phyloP scores from a whole-genome alignment of 805 yeast species.

The Yarrowia sp. region DNA sequence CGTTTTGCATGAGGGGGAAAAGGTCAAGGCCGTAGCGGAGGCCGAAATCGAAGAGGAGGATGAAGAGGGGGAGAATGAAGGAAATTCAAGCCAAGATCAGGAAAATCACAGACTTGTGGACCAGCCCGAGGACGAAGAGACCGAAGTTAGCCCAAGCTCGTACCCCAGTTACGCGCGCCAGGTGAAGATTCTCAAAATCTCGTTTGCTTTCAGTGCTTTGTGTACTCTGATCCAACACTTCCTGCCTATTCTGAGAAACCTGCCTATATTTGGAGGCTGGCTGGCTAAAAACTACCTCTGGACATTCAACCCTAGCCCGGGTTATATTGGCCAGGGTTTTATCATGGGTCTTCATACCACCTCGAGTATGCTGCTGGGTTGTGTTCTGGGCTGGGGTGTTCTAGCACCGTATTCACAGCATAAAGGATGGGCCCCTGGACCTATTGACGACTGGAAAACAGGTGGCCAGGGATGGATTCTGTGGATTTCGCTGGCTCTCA shows the following conservation, averaged over 20 bases:
- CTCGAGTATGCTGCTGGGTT: constrained; percentile 84
- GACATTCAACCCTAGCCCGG: constrained; percentile 95
- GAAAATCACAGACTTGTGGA: not conserved
- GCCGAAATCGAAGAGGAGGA: constrained; percentile 28
- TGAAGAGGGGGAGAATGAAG: constrained; percentile 19
- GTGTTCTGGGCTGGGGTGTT: constrained; percentile 86
- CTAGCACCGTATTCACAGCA: constrained; percentile 75
- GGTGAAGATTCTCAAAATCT: constrained; percentile 53
- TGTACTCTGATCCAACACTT: constrained; percentile 74
- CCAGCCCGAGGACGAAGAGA: not conserved
- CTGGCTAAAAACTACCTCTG: constrained; percentile 67
- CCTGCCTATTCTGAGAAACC: constrained; percentile 58
- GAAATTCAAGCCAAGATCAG: not conserved
- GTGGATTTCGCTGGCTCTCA: constrained; percentile 88
- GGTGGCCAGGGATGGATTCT: constrained; percentile 98
- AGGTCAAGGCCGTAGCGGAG: constrained; percentile 25
- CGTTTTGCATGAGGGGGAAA: constrained; percentile 55
- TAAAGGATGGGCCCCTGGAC: constrained; percentile 84
- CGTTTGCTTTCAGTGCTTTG: constrained; percentile 65
- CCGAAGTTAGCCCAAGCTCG: not conserved
- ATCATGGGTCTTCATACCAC: constrained; percentile 95
- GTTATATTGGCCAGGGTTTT: constrained; percentile 95
- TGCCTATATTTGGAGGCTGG: constrained; percentile 72
- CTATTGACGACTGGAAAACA: constrained; percentile 83
- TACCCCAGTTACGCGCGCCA: constrained; percentile 44